Evolutionary conservation across 352 stramenopile genomes (phyloP).

Genomic region (Globisporangium paroecandrum): DNA sequence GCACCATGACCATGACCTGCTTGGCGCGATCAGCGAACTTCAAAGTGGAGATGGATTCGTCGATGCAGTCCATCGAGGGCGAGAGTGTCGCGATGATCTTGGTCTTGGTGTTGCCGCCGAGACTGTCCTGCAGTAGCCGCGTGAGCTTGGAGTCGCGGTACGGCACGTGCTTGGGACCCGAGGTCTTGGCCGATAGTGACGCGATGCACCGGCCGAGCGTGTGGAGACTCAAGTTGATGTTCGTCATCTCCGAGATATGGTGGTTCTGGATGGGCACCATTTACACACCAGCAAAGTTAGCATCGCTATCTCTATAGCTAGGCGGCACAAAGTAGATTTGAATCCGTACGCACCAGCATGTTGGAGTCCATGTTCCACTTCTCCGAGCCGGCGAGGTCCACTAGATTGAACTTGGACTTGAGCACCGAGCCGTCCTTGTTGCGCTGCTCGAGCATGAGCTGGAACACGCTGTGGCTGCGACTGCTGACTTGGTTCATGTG

Average conservation of each 20-base stretch:
- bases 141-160: constrained; percentile 94
- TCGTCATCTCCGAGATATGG: constrained; percentile 92
- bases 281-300: not conserved
- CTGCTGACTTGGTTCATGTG: constrained; percentile 90
- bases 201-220: constrained; percentile 89
- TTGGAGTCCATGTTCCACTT: constrained; percentile 88
- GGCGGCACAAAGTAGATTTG: not conserved
- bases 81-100: constrained; percentile 91
- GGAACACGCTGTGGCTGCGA: constrained; percentile 89
- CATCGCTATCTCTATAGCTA: not conserved
- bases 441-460: constrained; percentile 79
- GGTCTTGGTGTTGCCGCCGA: constrained; percentile 88
- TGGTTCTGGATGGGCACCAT: constrained; percentile 29
- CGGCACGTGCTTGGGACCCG: constrained; percentile 63
- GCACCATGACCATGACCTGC: constrained; percentile 86
- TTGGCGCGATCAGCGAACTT: constrained; percentile 93
- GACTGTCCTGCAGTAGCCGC: constrained; percentile 85
- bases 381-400: constrained; percentile 92
- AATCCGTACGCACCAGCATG: constrained; percentile 51
- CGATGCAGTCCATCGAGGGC: constrained; percentile 76
- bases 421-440: constrained; percentile 65
- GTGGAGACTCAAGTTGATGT: constrained; percentile 93
- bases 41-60: constrained; percentile 92
- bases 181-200: constrained; percentile 54
- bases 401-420: constrained; percentile 93